Base-by-base conservation (phyloP, 805 yeast genomes). In the Candida broadrunensis region DNA sequence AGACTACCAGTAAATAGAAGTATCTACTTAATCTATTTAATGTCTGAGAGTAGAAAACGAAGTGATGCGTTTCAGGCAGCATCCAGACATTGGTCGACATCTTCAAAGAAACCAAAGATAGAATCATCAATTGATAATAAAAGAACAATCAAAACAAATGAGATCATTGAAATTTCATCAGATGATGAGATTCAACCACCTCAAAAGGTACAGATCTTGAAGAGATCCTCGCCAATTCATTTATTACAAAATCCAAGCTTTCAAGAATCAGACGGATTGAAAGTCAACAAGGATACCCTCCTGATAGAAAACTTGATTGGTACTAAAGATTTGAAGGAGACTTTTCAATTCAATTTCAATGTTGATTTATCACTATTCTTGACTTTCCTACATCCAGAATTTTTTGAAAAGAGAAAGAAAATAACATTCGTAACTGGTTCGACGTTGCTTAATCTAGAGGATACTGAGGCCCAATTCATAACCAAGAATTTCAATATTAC, bases 311-410 rank as follows among this genome's bases (percentile, higher is more conserved):
- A 55, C n/a, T 49, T 67, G 8, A 40, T 68, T 6, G 68, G 72
- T 4, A 55, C 61, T 9, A 33, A 47, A 4, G 61, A 63, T 7
- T 46, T 78, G 15, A 35, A 35, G 7, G 61, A 58, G 35, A 61
- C 76, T 0, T 67, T 62, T 42, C 70, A 78, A 26, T 78, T 78
- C 58, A 77, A 78, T 46, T 79, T 64, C 49, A 72, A 63, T 34
- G 69, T 67, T 13, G 73, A 76, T 5, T 46, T 77, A 36, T 67
- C 64, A 25, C 60, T 63, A 33, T 49, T 77, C 12, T 49, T 73
- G 2, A 49, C 56, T 1, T 61, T 57, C 27, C 44, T 67, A 11
- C 65, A 62, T 45, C 59, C 57, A 5, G 44, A 47, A 12, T 51
- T 65, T 21, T 33, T 44, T 1, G 30, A 36, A 2, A 35, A 52